A percentile compares a stretch with the other conserved stretches of the same genome.
These are phyloP conservation scores for Spinacia oleracea DNA, from an alignment of 179 eudicot genomes.

Conservation along the genomic window DNA sequence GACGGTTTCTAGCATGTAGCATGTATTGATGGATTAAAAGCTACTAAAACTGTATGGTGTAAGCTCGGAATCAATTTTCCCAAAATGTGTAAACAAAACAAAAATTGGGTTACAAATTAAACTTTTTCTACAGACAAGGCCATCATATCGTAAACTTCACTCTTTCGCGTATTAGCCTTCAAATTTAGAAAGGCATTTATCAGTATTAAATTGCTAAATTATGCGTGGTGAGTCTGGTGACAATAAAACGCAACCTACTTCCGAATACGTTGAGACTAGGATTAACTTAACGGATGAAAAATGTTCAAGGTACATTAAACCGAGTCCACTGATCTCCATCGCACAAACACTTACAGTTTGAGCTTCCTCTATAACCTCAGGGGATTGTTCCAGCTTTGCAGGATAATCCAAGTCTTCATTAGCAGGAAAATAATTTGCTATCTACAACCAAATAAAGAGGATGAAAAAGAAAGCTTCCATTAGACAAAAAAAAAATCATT, in stretches of 20 bases:
- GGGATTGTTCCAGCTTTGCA: conserved; percentile 72
- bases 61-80: neutral
- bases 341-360: conserved; percentile 49
- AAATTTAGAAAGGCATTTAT: neutral
- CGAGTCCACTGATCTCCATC: neutral
- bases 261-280: neutral
- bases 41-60: neutral
- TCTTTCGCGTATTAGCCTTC: neutral
- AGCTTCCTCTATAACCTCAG: conserved; percentile 49
- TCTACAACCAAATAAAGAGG: conserved; percentile 41
- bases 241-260: neutral
- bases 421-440: conserved; percentile 85
- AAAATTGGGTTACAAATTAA: neutral
- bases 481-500: neutral
- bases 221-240: neutral
- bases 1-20: neutral
- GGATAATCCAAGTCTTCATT: conserved; percentile 94
- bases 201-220: neutral
- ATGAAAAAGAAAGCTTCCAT: conserved; percentile 17
- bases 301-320: neutral
- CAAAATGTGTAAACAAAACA: neutral
- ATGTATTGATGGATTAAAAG: neutral
- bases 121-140: neutral
- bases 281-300: neutral
- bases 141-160: neutral